Percentiles rank a stretch among this genome's conserved stretches.
Conservation (phyloP, 345 rosid species). For the Geranium rotundifolium region DNA sequence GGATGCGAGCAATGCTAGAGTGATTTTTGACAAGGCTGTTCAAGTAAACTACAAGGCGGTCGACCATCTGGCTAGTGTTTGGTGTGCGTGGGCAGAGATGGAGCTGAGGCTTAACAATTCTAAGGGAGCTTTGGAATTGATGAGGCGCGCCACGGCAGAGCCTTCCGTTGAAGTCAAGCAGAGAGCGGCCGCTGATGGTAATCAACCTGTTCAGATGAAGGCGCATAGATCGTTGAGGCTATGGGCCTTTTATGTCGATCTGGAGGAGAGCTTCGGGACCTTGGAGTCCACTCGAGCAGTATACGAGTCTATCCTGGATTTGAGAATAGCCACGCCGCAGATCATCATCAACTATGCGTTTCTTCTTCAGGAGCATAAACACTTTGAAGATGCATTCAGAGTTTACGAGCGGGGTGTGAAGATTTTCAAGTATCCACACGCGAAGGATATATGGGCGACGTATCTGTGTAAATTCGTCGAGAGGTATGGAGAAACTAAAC, state of each 20-base stretch:
- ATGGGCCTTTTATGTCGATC: conserved; percentile 89
- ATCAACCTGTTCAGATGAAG: conserved; percentile 95
- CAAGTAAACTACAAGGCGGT: conserved; percentile 85
- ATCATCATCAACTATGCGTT: conserved; percentile 87
- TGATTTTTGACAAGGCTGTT: conserved; percentile 90
- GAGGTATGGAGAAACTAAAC: conserved; percentile 76
- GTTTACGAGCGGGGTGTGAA: too few species aligned
- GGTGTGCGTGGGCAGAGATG: conserved; percentile 99
- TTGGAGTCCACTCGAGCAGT: conserved; percentile 89
- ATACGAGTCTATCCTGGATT: conserved; percentile 83
- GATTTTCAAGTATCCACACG: too few species aligned
- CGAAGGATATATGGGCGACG: conserved; percentile 87
- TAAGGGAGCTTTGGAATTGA: conserved; percentile 72
- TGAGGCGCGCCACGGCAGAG: conserved; percentile 94
- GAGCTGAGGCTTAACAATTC: conserved; percentile 78
- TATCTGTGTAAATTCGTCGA: conserved; percentile 83
- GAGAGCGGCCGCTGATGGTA: conserved; percentile 88
- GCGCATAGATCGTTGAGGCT: conserved; percentile 79
- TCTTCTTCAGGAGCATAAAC: too few species aligned
- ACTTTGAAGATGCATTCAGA: too few species aligned
- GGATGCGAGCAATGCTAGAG: conserved; percentile 75
- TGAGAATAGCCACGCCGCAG: conserved; percentile 96
- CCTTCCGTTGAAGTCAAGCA: conserved; percentile 93
- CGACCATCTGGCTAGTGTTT: conserved; percentile 83
- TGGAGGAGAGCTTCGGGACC: conserved; percentile 90